Base-by-base conservation (phyloP, 768 basidiomycete species). In the Agaricus blazei region DNA sequence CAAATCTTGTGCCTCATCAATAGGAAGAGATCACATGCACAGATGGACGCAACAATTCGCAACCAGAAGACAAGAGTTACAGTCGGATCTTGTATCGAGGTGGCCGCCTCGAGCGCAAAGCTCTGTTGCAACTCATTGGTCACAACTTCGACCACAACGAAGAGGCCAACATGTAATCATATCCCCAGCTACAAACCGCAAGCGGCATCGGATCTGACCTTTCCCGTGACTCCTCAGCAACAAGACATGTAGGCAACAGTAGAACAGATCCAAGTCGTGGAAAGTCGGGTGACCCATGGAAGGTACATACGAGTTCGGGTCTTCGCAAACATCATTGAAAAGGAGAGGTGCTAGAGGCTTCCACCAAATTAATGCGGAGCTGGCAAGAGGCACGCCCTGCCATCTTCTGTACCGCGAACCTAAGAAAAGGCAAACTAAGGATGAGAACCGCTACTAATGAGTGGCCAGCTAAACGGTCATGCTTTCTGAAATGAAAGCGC, bases 111-210 rank as follows among this genome's bases (percentile, higher is more conserved):
- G 54, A 56, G 54, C 54, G 36, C 54, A 50, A 49, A 44, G 54
- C 54, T 56, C 54, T 56, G 54, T 56, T 56, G 41, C 27, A 38
- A 50, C 54, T 56, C 54, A 49, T 26, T 24, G 54, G 54, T 38
- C 54, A 44, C 54, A 56, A 56, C 54, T 56, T 50, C 54, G 49
- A 43, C 54, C 54, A 56, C 42, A 24, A 49, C 41, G 42, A 50
- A 56, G 48, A 56, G 54, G 49, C 54, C 54, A 56, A 56, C 54
- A 50, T 56, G 15, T 42, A 41, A 45, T 27, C 34, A 28, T 41
- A 41, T 26, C 48, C 42, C 15, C 40, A 37, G 31, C 42, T 29
- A 27, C 40, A 44, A 50, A 56, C 31, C 26, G n/a, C 11, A 31
- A 37, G 37, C 29, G 28, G 6, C 41, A 50, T 12, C 12, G 19